phyloP scores from a whole-genome alignment of 805 yeast genomes.

The Metschnikowia matae region DNA sequence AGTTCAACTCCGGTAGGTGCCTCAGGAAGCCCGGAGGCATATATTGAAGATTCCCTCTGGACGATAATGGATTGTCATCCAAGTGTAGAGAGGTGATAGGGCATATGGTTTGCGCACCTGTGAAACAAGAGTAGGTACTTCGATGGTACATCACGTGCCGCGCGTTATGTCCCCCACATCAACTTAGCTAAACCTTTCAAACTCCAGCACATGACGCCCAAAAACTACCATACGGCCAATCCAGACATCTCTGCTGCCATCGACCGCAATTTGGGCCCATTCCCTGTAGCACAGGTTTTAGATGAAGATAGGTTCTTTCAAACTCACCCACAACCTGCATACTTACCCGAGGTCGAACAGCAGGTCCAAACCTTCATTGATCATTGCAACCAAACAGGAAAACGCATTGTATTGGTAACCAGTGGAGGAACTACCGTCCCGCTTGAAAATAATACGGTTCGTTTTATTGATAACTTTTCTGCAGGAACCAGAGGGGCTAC shows the following conservation, averaged over 20 bases:
- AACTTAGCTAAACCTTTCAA: no score
- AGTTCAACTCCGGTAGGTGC: background rate
- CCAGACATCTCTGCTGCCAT: conserved; percentile 74
- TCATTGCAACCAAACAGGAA: conserved; percentile 44
- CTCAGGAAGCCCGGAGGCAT: conserved; percentile 4
- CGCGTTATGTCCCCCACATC: background rate
- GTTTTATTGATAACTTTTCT: conserved; percentile 93
- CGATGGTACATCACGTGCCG: no score
- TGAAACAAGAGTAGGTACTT: background rate
- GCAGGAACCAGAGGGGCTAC: conserved; percentile 99
- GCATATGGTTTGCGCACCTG: background rate
- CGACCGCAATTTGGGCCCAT: conserved; percentile 69
- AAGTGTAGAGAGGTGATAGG: background rate
- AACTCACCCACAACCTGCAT: conserved; percentile 67
- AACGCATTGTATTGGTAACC: conserved; percentile 75
- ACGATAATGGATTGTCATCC: conserved; percentile 4
- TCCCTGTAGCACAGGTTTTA: conserved; percentile 66
- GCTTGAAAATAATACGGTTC: conserved; percentile 89
- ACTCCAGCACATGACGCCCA: conserved; percentile 2
- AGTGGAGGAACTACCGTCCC: conserved; percentile 99
- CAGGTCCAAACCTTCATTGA: conserved; percentile 61
- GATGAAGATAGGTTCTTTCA: conserved; percentile 79
- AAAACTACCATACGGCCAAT: conserved; percentile 49
- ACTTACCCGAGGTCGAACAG: conserved; percentile 56
- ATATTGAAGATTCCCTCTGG: conserved; percentile 7